Evolutionary conservation across 768 basidiomycete genomes (phyloP).

Genomic region (Russula griseocarnosa): DNA sequence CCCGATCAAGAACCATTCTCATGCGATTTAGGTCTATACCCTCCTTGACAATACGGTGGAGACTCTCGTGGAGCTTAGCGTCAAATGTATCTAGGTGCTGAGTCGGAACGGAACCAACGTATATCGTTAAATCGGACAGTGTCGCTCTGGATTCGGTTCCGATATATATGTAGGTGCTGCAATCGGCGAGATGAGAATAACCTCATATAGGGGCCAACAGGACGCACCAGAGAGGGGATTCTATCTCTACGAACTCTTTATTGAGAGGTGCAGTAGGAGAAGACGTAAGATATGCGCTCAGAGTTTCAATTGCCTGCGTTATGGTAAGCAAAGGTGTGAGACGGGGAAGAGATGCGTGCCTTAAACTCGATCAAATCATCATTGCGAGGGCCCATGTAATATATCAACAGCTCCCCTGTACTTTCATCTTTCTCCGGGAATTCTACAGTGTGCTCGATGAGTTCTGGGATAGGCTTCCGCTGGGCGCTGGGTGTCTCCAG

Average conservation of each 20-base stretch:
- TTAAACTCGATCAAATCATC: constrained; percentile 68
- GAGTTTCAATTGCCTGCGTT: constrained; percentile 71
- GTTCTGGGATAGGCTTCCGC: constrained; percentile 49
- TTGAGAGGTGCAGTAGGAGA: constrained; percentile 76
- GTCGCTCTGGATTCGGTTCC: constrained; percentile 72
- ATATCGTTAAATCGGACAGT: constrained; percentile 67
- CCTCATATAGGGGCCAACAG: not conserved
- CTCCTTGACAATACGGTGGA: constrained; percentile 62
- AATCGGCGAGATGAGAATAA: constrained; percentile 23
- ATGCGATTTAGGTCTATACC: constrained; percentile 92
- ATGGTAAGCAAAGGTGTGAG: constrained; percentile 1
- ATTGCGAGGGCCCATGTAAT: constrained; percentile 73
- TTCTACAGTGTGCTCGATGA: constrained; percentile 65
- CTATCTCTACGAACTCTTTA: constrained; percentile 90
- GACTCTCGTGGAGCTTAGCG: constrained; percentile 59
- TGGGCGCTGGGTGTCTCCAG: constrained; percentile 76
- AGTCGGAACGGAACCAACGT: constrained; percentile 78
- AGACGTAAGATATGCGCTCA: constrained; percentile 86
- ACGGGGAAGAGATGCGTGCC: constrained; percentile 37
- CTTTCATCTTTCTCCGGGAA: constrained; percentile 98
- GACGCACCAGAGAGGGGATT: constrained; percentile 79
- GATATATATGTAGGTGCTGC: constrained; percentile 82
- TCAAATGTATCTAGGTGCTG: constrained; percentile 74
- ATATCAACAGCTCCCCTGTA: constrained; percentile 78
- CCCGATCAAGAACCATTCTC: constrained; percentile 77